Evolutionary conservation across 805 yeast species (phyloP).

Genomic region (Metschnikowia kunwiensis): DNA sequence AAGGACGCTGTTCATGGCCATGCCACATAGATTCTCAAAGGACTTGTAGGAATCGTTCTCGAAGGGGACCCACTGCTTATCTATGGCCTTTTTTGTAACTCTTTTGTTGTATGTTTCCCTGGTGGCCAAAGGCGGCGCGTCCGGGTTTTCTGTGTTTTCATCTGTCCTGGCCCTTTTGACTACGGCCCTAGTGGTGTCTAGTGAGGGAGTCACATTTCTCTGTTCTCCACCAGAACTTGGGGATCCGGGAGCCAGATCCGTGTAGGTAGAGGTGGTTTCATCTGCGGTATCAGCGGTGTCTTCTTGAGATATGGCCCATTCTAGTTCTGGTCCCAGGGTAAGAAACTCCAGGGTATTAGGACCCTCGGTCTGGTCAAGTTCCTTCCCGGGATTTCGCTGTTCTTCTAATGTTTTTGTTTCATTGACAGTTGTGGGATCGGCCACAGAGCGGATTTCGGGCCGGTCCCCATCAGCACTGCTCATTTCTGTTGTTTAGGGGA

Average conservation of each 20-base stretch:
- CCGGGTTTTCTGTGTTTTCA: constrained; percentile 1
- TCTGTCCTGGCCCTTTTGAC: constrained; percentile 3
- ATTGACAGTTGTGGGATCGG: too few relatives aligned
- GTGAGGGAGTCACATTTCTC: constrained; percentile 1
- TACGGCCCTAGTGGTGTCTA: constrained; percentile 9
- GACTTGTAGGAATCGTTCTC: constrained; percentile 12
- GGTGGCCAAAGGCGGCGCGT: constrained; percentile 2
- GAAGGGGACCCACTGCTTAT: constrained; percentile 16
- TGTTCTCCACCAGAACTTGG: constrained; percentile 8
- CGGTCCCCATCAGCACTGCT: too few relatives aligned
- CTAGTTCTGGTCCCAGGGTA: constrained; percentile 1
- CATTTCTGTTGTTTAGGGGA: too few relatives aligned
- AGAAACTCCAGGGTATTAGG: not conserved
- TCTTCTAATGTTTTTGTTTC: too few relatives aligned
- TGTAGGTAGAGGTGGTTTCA: constrained; percentile 7
- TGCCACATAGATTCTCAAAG: constrained; percentile 11
- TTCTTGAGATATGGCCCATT: constrained; percentile 8
- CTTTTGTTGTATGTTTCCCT: constrained; percentile 10
- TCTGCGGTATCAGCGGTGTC: constrained; percentile 15
- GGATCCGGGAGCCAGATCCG: constrained; percentile 13
- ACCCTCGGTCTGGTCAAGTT: too few relatives aligned
- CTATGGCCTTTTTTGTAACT: constrained; percentile 15
- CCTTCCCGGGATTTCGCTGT: too few relatives aligned
- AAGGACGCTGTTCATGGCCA: constrained; percentile 12
- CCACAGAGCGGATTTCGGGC: too few relatives aligned